Conservation (phyloP, 2,329 filamentous ascomycete genomes). For the Apiospora saccharicola region DNA sequence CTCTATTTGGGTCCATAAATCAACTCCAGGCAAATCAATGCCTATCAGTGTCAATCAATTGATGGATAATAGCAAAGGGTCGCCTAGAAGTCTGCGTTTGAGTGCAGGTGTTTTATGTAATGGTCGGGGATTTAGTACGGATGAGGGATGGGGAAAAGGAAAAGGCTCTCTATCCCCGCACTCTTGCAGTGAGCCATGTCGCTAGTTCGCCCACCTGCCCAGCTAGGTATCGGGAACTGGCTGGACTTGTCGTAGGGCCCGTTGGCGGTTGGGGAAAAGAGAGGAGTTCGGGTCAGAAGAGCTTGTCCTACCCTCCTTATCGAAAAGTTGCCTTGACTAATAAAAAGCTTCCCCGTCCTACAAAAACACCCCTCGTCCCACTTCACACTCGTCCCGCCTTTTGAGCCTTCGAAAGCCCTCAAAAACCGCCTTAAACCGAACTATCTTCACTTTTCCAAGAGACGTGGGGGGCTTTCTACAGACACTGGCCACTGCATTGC, state of each 20-base stretch:
- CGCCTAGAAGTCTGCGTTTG: neutral
- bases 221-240: constrained; percentile 17
- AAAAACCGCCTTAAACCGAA: constrained; percentile 46
- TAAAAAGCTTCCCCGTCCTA: constrained; percentile 23
- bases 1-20: neutral
- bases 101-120: constrained; percentile 12
- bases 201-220: constrained; percentile 10
- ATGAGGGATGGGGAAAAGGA: neutral
- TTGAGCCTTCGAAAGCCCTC: constrained; percentile 37
- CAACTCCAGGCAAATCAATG: neutral
- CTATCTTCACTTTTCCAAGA: constrained; percentile 20
- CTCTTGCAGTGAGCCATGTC: constrained; percentile 6
- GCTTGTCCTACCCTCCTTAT: constrained; percentile 1
- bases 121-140: constrained; percentile 7
- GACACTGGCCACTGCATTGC: constrained; percentile 3
- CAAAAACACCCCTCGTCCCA: constrained; percentile 28
- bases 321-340: neutral
- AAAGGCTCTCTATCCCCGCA: neutral
- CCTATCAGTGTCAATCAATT: neutral
- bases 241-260: constrained; percentile 11
- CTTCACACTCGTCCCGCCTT: constrained; percentile 28
- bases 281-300: neutral
- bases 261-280: constrained; percentile 7
- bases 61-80: neutral
- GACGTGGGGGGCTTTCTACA: constrained; percentile 14